Conservation (phyloP, 1,139 yeast species). For the Pichia sp. region DNA sequence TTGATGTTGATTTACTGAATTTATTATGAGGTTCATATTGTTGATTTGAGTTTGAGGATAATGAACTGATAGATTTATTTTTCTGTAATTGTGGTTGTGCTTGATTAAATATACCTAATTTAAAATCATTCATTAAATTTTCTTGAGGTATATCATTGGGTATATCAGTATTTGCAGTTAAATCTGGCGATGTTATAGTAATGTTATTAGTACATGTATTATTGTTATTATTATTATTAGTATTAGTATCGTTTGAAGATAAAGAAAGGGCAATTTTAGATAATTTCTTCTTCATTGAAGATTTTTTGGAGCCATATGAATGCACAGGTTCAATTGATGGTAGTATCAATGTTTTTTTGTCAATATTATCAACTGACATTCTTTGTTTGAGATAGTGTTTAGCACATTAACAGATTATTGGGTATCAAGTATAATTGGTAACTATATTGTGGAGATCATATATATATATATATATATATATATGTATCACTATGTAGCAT, state of each 20-base stretch:
- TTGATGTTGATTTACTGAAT: conserved; percentile 3
- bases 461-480: no score
- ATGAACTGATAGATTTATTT: no score
- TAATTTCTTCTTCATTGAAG: conserved; percentile 6
- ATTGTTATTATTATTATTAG: not conserved
- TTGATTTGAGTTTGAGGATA: not conserved
- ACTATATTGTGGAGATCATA: no score
- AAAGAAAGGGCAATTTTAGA: conserved; percentile 10
- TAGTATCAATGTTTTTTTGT: not conserved
- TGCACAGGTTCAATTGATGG: conserved; percentile 2
- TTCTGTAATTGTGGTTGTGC: no score
- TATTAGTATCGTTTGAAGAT: not conserved
- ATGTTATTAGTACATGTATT: not conserved
- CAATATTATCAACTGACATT: not conserved
- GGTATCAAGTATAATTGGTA: no score
- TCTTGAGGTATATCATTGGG: no score
- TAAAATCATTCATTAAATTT: no score
- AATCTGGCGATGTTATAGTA: not conserved
- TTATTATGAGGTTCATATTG: not conserved
- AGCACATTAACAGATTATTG: no score
- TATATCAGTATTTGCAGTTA: no score
- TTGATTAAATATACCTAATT: no score
- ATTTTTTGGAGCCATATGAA: conserved; percentile 6
- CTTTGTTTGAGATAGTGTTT: not conserved
- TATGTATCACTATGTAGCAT: no score